Evolutionary conservation across 1,284 basidiomycete genomes (phyloP), one percentile per base, ranked within the genome.

Genomic region (Trichosporon ovoides): DNA sequence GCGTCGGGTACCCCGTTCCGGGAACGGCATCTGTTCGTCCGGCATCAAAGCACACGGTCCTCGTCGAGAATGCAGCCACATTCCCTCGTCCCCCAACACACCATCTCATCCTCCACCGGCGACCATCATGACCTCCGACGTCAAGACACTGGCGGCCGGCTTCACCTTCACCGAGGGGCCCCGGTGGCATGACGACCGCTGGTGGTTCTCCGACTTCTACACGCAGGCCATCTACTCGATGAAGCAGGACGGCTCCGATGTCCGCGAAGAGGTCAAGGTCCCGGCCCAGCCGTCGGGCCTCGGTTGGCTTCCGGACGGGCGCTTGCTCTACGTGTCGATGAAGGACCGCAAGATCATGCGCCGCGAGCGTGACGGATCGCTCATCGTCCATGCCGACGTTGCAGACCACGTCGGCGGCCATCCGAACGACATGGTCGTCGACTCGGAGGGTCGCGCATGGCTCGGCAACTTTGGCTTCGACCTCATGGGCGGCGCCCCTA

Each of bases 151-250:
- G n/a, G 56, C 51, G 2, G n/a, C 34, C 0, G 43, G 24, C 51
- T 13, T 57, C 33, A 57, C 56, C 12, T 57, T 48, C 56, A 53
- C 56, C 34, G 56, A 57, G 36, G 40, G 56, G 19, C 56, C 56
- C 10, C 56, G 56, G 3, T 57, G 56, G 56, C 56, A 53, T 18
- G 31, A 31, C 7, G 51, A 22, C 24, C 56, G 56, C 11, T 57
- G 56, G 56, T 57, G 56, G 56, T 57, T 57, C 24, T 49, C 40
- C 51, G 56, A 57, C 52, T 57, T 57, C 43, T 57, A 53, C 56
- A 33, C 51, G 12, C 40, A 57, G 22, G 40, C 50, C 5, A 49
- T 57, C 33, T 57, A 53, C 51, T 31, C 33, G 20, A 57, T 57
- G 56, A 36, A 28, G 10, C n/a, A 13, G 12, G 40, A 53, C 51